Conservation (phyloP, 768 basidiomycete genomes). For the Lactarius deliciosus region DNA sequence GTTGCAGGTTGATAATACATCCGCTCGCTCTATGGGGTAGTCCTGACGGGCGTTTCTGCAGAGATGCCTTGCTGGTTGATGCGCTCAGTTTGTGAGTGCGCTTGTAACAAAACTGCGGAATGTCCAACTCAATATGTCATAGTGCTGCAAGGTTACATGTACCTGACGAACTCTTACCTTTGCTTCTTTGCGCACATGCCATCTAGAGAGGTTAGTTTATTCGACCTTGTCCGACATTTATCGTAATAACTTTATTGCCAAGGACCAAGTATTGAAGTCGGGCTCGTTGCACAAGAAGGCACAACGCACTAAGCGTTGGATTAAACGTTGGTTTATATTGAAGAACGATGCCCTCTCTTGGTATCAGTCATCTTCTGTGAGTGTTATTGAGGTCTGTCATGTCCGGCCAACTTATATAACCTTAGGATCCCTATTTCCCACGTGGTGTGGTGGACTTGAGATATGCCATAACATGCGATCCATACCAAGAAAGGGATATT, state of each 20-base stretch:
- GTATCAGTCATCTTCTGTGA: constrained; percentile 91
- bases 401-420: constrained; percentile 13
- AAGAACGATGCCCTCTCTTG: constrained; percentile 96
- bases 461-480: constrained; percentile 88
- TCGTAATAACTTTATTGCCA: constrained; percentile 22
- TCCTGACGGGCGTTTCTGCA: constrained; percentile 33
- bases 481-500: constrained; percentile 73
- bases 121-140: constrained; percentile 23
- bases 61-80: constrained; percentile 96
- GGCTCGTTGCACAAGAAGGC: constrained; percentile 88
- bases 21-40: constrained; percentile 16
- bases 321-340: constrained; percentile 94
- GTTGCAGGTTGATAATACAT: constrained; percentile 58
- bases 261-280: constrained; percentile 93
- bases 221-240: background rate
- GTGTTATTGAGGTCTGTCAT: constrained; percentile 26
- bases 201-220: constrained; percentile 65
- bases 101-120: constrained; percentile 11
- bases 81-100: constrained; percentile 77
- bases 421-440: constrained; percentile 95
- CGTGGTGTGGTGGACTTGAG: constrained; percentile 95
- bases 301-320: constrained; percentile 86
- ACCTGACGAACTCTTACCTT: constrained; percentile 87
- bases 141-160: constrained; percentile 98
- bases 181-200: constrained; percentile 99